phyloP scores from a whole-genome alignment of 768 basidiomycete species.

The Nevesoporus exiguus region DNA sequence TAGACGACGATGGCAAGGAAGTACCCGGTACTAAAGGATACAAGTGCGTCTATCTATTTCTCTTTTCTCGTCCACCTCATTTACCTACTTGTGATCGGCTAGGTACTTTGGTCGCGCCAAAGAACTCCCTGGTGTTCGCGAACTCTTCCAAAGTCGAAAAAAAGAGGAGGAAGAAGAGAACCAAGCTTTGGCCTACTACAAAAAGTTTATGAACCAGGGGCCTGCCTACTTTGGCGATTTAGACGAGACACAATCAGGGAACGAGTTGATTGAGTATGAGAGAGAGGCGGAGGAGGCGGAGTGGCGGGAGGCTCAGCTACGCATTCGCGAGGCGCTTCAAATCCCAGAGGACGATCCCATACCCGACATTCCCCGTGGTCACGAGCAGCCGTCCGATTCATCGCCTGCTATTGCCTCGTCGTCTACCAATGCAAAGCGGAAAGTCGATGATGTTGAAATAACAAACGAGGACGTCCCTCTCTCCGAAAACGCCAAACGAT shows the following conservation, averaged over 20 bases:
- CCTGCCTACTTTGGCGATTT: slow-evolving; percentile 89
- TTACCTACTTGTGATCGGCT: neutral
- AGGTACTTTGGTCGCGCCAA: slow-evolving; percentile 98
- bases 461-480: slow-evolving; percentile 29
- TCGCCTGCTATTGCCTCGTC: slow-evolving; percentile 18
- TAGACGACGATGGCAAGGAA: slow-evolving; percentile 93
- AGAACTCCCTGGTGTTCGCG: slow-evolving; percentile 91
- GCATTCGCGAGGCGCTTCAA: slow-evolving; percentile 51
- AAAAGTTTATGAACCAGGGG: slow-evolving; percentile 85
- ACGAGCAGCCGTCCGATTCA: slow-evolving; percentile 19
- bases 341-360: slow-evolving; percentile 49
- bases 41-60: slow-evolving; percentile 56
- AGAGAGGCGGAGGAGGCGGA: slow-evolving; percentile 67
- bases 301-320: slow-evolving; percentile 60
- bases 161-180: slow-evolving; percentile 89
- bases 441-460: slow-evolving; percentile 43
- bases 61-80: neutral
- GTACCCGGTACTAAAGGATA: slow-evolving; percentile 97
- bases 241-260: slow-evolving; percentile 61
- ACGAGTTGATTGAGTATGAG: slow-evolving; percentile 71
- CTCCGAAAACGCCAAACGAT: slow-evolving; percentile 29
- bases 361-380: slow-evolving; percentile 46
- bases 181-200: slow-evolving; percentile 68
- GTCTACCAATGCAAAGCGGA: slow-evolving; percentile 47
- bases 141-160: slow-evolving; percentile 87